Evolutionary conservation across 164 flowering plant genomes (phyloP), one percentile per base, ranked within the genome.

Genomic region (Aristolochia californica): DNA sequence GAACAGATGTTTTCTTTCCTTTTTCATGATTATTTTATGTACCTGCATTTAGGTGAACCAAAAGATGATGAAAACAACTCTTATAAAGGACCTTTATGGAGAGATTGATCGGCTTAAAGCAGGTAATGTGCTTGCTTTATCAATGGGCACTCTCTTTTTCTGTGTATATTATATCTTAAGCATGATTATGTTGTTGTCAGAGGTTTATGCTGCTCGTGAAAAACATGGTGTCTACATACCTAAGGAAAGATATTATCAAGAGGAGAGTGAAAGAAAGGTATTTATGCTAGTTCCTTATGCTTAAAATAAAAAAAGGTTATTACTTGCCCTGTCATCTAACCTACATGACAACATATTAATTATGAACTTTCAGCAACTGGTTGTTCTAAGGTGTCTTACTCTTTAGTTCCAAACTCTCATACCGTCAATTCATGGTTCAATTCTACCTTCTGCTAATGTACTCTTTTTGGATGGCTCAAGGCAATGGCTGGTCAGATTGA

Each of bases 201-300:
- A 94, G 93, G 91, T 90, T 22, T 86, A 84, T 76, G 97, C 96
- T 64, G 79, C 96, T 38, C 87, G 97, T 63, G 97, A 94, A 74
- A 94, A 94, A 66, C 83, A 76, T 84, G 99, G 99, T 13, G 95
- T 94, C 48, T 94, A 94, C 64, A 81, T 94, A 26, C 99, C 97
- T 18, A 90, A 86, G 69, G 97, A 94, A 24, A 68, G 97, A 40
- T 94, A 90, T 71, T 77, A 80, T 72, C 96, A 90, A 58, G 99
- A 94, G 73, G 97, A 94, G 68, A 80, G 69, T 67, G 99, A 94
- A 68, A 80, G 79, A 63, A 94, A 94, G 93, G 99, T 94, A 77
- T 43, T 28, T 1, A 16, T 26, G n/a, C n/a, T n/a, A n/a, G n/a
- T n/a, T n/a, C n/a, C n/a, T n/a, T n/a, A n/a, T n/a, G n/a, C n/a